Evolutionary conservation across 495 filamentous ascomycete genomes (phyloP), one percentile per base, ranked within the genome.

Genomic region (Aspergillus nidulans): DNA sequence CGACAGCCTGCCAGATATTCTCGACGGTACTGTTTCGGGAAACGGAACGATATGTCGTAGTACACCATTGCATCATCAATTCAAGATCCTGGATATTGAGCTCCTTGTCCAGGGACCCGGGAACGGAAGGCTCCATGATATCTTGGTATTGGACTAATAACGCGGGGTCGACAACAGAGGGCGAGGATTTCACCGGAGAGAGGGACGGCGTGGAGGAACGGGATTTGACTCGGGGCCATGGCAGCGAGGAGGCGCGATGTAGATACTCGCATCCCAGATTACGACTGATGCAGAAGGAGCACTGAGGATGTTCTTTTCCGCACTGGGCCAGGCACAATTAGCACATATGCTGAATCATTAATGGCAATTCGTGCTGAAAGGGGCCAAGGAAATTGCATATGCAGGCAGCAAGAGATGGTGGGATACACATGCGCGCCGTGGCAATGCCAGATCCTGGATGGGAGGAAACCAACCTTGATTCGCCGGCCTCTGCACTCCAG

Each of bases 61-160:
- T 77, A 38, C 69, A 75, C 68, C 73, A 79, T 32, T 77, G 67
- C 63, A 76, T 69, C 69, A 77, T 75, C 20, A 78, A 58, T 46
- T 78, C 75, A 32, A 75, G 61, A 34, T 79, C 76, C 44, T 69
- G 23, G 54, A 62, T 55, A 47, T 63, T 49, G 32, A 62, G 47
- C 13, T 62, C 57, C 13, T 43, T 41, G 7, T 52, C 6, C 1
- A 38, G 56, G 19, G 46, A 18, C 1, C 20, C n/a, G 24, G 51
- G 41, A 28, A 32, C 38, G 47, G 53, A 16, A 25, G 49, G 39
- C 2, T 55, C 55, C 54, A 58, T 59, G 21, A 58, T 28, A 42
- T 53, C 46, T 23, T 39, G 36, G 43, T 56, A 53, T 26, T 60
- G 48, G 10, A 55, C 43, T 26, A 48, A 21, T 10, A 57, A 43